Conservation (phyloP, 805 yeast genomes). For the Pichia californica region DNA sequence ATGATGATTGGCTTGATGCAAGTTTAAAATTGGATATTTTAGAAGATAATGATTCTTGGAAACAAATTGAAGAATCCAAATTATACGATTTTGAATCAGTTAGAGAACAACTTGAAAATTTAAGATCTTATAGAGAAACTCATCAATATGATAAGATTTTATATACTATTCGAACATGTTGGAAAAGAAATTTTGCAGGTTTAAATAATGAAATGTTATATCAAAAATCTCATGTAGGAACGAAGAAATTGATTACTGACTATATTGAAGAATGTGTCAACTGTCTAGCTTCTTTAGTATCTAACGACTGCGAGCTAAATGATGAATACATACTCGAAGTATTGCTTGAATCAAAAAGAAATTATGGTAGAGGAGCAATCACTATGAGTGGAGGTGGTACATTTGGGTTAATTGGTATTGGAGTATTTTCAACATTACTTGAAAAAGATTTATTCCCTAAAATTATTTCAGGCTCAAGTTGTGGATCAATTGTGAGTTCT, state of each 20-base stretch:
- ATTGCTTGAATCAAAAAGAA: slow-evolving; percentile 80
- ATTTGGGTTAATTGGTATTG: slow-evolving; percentile 87
- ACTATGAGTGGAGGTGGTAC: slow-evolving; percentile 96
- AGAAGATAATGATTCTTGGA: slow-evolving; percentile 68
- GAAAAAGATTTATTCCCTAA: slow-evolving; percentile 75
- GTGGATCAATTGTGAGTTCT: slow-evolving; percentile 93
- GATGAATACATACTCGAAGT: slow-evolving; percentile 68
- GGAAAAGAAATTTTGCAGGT: slow-evolving; percentile 81
- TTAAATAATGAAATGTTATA: slow-evolving; percentile 79
- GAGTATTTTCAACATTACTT: slow-evolving; percentile 74
- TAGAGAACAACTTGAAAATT: slow-evolving; percentile 41
- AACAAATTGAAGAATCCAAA: slow-evolving; percentile 49
- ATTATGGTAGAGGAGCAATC: slow-evolving; percentile 89
- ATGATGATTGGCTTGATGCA: slow-evolving; percentile 58
- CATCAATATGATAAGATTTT: slow-evolving; percentile 57
- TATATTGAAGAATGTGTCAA: slow-evolving; percentile 70
- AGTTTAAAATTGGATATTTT: slow-evolving; percentile 60
- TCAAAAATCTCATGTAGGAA: slow-evolving; percentile 76
- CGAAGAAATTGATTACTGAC: slow-evolving; percentile 76
- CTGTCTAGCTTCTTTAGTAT: slow-evolving; percentile 35
- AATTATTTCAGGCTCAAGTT: slow-evolving; percentile 89
- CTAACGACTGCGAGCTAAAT: slow-evolving; percentile 42
- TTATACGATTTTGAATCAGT: slow-evolving; percentile 70
- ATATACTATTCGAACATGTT: slow-evolving; percentile 73
- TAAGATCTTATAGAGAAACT: slow-evolving; percentile 51